These are phyloP conservation scores for Ballota nigra DNA, from an alignment of 257 asterid species.

Conservation along the genomic window DNA sequence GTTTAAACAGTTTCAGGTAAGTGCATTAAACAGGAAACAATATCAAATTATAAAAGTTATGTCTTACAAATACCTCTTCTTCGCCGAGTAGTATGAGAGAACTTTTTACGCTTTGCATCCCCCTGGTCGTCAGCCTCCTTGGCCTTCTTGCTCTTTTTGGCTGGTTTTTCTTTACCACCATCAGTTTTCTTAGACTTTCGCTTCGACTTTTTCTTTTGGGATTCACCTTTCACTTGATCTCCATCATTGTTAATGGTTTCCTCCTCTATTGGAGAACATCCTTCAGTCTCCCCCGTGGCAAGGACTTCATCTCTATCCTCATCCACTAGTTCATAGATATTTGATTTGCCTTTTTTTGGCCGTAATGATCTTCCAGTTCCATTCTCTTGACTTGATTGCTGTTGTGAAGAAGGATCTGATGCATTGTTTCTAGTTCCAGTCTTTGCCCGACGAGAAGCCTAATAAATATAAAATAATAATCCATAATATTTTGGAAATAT, in stretches of 20 bases:
- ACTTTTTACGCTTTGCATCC: slow-evolving; percentile 58
- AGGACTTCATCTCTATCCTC: slow-evolving; percentile 43
- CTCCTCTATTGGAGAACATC: slow-evolving; percentile 38
- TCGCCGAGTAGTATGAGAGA: slow-evolving; percentile 69
- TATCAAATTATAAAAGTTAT: slow-evolving; percentile 9
- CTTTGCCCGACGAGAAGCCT: slow-evolving; percentile 67
- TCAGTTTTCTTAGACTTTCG: slow-evolving; percentile 42
- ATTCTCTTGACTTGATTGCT: slow-evolving; percentile 42
- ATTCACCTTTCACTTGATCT: slow-evolving; percentile 42
- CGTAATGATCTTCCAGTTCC: slow-evolving; percentile 44
- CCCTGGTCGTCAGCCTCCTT: slow-evolving; percentile 46
- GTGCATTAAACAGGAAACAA: slow-evolving; percentile 16
- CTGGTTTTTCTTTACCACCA: slow-evolving; percentile 49
- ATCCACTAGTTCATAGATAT: slow-evolving; percentile 34
- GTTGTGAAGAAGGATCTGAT: slow-evolving; percentile 38
- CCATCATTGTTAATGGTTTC: slow-evolving; percentile 36
- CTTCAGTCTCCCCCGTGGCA: slow-evolving; percentile 35
- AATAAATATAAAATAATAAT: slow-evolving; percentile 3
- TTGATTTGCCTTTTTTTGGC: slow-evolving; percentile 36
- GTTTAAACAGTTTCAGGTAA: slow-evolving; percentile 19
- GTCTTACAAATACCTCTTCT: slow-evolving; percentile 49
- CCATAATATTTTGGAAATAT: slow-evolving; percentile 9
- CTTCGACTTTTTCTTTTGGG: slow-evolving; percentile 35
- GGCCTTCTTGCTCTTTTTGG: slow-evolving; percentile 54
- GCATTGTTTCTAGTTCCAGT: slow-evolving; percentile 27